These are phyloP conservation scores for Drosera spatulata DNA, from an alignment of 179 eudicot genomes.

Conservation along the genomic window DNA sequence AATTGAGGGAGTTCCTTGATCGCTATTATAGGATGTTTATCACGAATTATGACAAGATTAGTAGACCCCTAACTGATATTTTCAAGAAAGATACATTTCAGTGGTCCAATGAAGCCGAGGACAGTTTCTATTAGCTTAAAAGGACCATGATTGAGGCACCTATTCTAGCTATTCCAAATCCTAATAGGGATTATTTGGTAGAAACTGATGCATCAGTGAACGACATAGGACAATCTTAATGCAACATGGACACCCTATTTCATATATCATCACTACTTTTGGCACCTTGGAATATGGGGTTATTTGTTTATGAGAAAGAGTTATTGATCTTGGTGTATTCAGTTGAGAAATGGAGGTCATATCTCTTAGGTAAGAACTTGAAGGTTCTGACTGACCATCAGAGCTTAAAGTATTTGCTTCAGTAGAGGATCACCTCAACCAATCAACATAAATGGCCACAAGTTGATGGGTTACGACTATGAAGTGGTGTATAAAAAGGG, in stretches of 20 bases:
- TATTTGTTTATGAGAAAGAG: background rate
- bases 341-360: background rate
- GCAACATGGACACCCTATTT: background rate
- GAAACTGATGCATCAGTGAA: background rate
- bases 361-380: background rate
- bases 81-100: background rate
- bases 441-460: background rate
- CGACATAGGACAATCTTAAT: background rate
- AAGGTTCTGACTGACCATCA: background rate
- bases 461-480: background rate
- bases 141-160: background rate
- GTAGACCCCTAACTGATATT: background rate
- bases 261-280: background rate
- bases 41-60: background rate
- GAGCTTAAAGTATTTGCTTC: background rate
- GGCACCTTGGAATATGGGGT: background rate
- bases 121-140: no score
- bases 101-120: no score
- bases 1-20: background rate
- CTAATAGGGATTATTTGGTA: background rate
- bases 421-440: background rate
- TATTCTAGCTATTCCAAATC: background rate
- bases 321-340: background rate
- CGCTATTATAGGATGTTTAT: no score
- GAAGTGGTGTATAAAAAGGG: background rate